These are phyloP conservation scores for Cynara cardunculus DNA, from an alignment of 129 eudicot genomes.

Conservation along the genomic window DNA sequence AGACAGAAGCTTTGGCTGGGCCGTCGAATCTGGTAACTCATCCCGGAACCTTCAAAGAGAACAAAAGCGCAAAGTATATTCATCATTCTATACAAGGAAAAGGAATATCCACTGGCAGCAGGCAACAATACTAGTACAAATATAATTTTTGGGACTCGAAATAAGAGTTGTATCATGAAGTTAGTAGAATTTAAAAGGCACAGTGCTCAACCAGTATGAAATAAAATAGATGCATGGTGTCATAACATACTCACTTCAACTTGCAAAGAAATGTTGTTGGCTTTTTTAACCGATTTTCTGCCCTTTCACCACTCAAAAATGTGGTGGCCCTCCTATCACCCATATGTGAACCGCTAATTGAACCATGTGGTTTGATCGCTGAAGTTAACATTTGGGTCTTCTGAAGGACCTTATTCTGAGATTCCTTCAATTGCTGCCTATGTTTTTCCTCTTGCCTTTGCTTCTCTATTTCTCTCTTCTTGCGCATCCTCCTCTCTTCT, in stretches of 20 bases:
- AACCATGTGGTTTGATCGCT: conserved; percentile 59
- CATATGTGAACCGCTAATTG: conserved; percentile 69
- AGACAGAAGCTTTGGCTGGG: conserved; percentile 74
- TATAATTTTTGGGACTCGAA: neutral
- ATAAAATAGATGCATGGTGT: neutral
- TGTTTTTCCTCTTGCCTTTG: conserved; percentile 76
- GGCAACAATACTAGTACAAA: neutral
- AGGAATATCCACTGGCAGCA: neutral
- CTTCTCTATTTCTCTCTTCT: conserved; percentile 74
- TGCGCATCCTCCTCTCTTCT: conserved; percentile 77
- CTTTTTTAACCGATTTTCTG: conserved; percentile 80
- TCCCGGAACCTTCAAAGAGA: conserved; percentile 72
- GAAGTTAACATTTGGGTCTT: conserved; percentile 65
- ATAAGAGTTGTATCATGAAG: neutral
- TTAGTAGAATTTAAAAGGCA: neutral
- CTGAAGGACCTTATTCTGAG: conserved; percentile 59
- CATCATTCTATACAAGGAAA: conserved; percentile 10
- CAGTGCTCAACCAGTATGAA: conserved; percentile 3
- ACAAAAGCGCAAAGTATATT: conserved; percentile 4
- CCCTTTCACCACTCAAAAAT: conserved; percentile 51
- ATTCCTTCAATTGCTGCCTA: conserved; percentile 58
- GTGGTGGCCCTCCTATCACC: conserved; percentile 72
- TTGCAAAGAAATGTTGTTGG: conserved; percentile 93
- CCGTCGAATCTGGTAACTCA: conserved; percentile 84
- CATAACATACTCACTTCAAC: conserved; percentile 68